Percentiles rank a stretch among this genome's conserved stretches.
Evolutionary conservation across 345 rosid genomes (phyloP).

Genomic region (Litchi chinensis): DNA sequence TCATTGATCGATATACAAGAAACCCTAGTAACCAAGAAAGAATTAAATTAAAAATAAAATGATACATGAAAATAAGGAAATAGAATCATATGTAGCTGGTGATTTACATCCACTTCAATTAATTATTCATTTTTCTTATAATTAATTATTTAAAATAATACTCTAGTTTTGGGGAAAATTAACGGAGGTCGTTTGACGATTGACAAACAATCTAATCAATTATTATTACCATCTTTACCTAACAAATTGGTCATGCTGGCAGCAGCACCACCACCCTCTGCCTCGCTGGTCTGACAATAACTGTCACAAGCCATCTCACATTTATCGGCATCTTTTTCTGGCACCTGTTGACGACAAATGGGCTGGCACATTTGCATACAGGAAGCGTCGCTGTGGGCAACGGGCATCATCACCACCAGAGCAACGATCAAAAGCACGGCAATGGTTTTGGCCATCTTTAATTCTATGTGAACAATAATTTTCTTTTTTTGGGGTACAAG

Average conservation of each 20-base stretch:
- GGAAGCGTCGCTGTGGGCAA: no score
- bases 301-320: neutral
- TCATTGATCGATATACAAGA: neutral
- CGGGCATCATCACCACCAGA: neutral
- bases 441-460: neutral
- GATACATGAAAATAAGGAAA: neutral
- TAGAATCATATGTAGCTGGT: neutral
- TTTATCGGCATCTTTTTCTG: neutral
- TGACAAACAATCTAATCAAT: no score
- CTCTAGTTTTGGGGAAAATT: neutral
- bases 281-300: neutral
- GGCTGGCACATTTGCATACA: neutral
- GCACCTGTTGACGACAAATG: neutral
- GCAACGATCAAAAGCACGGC: neutral
- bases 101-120: no score
- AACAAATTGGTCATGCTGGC: no score
- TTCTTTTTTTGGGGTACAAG: neutral
- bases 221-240: no score
- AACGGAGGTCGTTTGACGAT: neutral
- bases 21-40: neutral
- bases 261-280: no score
- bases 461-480: neutral
- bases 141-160: no score
- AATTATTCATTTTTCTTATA: no score
- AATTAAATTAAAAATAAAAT: no score